Evolutionary conservation across 345 rosid species (phyloP).

Genomic region (Lumnitzera racemosa): DNA sequence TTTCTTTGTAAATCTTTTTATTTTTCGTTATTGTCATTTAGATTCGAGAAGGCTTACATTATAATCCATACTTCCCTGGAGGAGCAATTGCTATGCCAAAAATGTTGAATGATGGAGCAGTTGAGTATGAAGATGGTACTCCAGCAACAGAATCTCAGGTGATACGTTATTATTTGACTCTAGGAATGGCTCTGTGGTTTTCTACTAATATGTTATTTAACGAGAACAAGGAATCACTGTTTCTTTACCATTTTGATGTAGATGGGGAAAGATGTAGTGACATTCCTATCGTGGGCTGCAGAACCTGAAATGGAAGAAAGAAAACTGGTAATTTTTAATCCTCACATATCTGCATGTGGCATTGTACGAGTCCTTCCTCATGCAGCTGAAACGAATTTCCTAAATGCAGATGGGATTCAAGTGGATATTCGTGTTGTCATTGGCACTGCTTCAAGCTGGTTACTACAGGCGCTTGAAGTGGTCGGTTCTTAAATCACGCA

Average conservation of each 20-base stretch:
- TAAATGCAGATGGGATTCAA: constrained; percentile 94
- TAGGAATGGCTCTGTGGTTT: too few species aligned
- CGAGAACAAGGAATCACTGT: not conserved
- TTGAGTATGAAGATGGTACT: constrained; percentile 96
- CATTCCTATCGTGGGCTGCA: constrained; percentile 96
- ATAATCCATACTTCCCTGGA: constrained; percentile 97
- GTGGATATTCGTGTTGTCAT: constrained; percentile 88
- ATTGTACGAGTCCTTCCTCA: too few species aligned
- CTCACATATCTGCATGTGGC: not conserved
- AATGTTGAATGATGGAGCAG: constrained; percentile 93
- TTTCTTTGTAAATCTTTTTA: not conserved
- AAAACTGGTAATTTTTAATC: constrained; percentile 53
- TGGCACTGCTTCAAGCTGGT: constrained; percentile 90
- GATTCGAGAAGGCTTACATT: constrained; percentile 93
- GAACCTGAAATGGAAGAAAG: constrained; percentile 99
- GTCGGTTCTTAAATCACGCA: constrained; percentile 88
- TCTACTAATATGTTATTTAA: too few species aligned
- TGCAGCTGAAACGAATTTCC: not conserved
- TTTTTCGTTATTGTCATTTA: constrained; percentile 13
- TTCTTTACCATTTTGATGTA: constrained; percentile 17
- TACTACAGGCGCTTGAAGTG: constrained; percentile 90
- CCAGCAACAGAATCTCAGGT: constrained; percentile 99
- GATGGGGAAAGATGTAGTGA: constrained; percentile 99
- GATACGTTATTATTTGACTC: not conserved
- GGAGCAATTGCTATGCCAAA: constrained; percentile 99